phyloP scores from a whole-genome alignment of 2,329 filamentous ascomycete genomes.

The Xylariaceae sp. region DNA sequence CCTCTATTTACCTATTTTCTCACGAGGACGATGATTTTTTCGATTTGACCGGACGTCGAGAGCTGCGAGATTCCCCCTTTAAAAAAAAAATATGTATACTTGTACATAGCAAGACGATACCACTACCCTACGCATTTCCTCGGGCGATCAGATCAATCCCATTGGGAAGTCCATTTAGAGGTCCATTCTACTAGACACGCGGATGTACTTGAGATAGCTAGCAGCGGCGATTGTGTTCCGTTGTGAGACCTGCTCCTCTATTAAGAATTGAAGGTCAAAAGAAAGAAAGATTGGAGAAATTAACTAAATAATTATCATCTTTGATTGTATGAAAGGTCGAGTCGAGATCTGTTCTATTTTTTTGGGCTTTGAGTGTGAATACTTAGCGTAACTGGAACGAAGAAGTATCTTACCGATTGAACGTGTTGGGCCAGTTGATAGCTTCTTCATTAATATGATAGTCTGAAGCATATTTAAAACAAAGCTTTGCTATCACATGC shows the following conservation, averaged over 20 bases:
- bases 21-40: constrained; percentile 22
- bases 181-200: constrained; percentile 22
- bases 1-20: constrained; percentile 22
- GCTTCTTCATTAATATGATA: no score
- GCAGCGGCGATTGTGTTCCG: constrained; percentile 7
- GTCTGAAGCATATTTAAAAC: no score
- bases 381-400: no score
- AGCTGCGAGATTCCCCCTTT: constrained; percentile 19
- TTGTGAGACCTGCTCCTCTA: constrained; percentile 1
- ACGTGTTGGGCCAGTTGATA: no score
- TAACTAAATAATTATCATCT: no score
- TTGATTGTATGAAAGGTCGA: background rate
- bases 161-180: constrained; percentile 14
- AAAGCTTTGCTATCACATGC: no score
- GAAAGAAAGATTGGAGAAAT: no score
- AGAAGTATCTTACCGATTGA: no score
- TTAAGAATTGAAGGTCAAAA: background rate
- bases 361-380: no score
- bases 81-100: constrained; percentile 20
- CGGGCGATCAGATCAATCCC: constrained; percentile 21
- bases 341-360: background rate
- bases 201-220: constrained; percentile 17
- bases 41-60: constrained; percentile 22
- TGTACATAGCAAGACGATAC: constrained; percentile 42
- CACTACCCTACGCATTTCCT: constrained; percentile 22